phyloP scores from a whole-genome alignment of 176 grass and related monocot species.

The Alopecurus myosuroides region DNA sequence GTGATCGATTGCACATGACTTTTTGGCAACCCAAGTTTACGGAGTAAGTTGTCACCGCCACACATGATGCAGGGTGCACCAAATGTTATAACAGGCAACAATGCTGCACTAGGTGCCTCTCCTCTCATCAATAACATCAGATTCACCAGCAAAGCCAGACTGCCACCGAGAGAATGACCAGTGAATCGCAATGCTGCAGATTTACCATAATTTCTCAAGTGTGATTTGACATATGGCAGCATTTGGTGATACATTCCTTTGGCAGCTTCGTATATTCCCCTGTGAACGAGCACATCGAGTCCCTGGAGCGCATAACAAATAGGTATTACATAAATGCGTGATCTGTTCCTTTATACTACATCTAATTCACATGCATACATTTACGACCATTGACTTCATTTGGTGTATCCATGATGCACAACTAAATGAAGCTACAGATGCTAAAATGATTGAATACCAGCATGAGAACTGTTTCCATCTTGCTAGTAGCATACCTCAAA shows the following conservation, averaged over 20 bases:
- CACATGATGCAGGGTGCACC: constrained; percentile 95
- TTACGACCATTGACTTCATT: not conserved
- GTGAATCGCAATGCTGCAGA: constrained; percentile 61
- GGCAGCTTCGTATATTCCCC: constrained; percentile 92
- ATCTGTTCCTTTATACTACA: not conserved
- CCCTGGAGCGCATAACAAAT: constrained; percentile 31
- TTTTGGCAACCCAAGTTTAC: constrained; percentile 52
- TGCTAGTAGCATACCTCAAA: constrained; percentile 64
- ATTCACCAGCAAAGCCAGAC: constrained; percentile 76
- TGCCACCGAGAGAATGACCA: constrained; percentile 92
- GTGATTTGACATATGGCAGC: constrained; percentile 68
- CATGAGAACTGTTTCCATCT: not conserved
- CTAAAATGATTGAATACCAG: not conserved
- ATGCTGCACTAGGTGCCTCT: constrained; percentile 34
- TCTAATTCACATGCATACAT: not conserved
- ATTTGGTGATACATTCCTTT: constrained; percentile 94
- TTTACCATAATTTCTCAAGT: constrained; percentile 37
- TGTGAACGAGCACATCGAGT: constrained; percentile 75
- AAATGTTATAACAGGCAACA: constrained; percentile 84
- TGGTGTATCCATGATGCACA: constrained; percentile 11
- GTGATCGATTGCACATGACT: constrained; percentile 71
- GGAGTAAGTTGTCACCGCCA: constrained; percentile 76
- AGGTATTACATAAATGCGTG: constrained; percentile 1
- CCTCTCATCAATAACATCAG: constrained; percentile 80
- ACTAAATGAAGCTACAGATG: not conserved